phyloP scores from a whole-genome alignment of 169 alveolate species.

The Plasmodium chabaudi region DNA sequence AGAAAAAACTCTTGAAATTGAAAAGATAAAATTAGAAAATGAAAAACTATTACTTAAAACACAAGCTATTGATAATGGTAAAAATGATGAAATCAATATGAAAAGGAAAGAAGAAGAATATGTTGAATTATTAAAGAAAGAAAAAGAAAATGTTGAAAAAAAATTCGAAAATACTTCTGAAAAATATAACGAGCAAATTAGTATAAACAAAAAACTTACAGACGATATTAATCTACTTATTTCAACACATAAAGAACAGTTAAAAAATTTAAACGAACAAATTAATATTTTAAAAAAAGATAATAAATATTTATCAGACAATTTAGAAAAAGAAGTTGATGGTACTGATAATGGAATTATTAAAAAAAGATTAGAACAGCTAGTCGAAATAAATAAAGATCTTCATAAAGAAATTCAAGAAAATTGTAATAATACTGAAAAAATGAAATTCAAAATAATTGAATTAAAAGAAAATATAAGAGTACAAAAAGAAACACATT shows the following conservation, averaged over 20 bases:
- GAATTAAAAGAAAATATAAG: slow-evolving; percentile 25
- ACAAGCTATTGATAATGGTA: neutral
- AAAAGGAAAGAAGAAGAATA: slow-evolving; percentile 55
- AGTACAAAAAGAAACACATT: slow-evolving; percentile 24
- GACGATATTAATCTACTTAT: slow-evolving; percentile 14
- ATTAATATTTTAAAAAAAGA: slow-evolving; percentile 38
- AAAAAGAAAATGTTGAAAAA: slow-evolving; percentile 24
- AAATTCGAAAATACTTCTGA: slow-evolving; percentile 11
- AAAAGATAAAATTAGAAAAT: slow-evolving; percentile 5
- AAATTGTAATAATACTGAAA: neutral
- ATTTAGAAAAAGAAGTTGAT: slow-evolving; percentile 5
- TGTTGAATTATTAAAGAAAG: slow-evolving; percentile 12
- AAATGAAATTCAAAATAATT: slow-evolving; percentile 24
- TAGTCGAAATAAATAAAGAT: slow-evolving; percentile 26
- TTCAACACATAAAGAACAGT: slow-evolving; percentile 21
- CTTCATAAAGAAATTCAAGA: slow-evolving; percentile 24
- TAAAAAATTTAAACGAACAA: slow-evolving; percentile 18
- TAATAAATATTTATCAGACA: slow-evolving; percentile 31
- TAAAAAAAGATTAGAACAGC: slow-evolving; percentile 39
- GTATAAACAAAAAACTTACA: slow-evolving; percentile 16
- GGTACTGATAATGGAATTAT: slow-evolving; percentile 17
- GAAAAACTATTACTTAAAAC: slow-evolving; percentile 8
- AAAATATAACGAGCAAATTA: slow-evolving; percentile 19
- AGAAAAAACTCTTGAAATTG: slow-evolving; percentile 29
- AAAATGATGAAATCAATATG: slow-evolving; percentile 13